Base-by-base conservation (phyloP, 768 basidiomycete species). In the Russula ochroleuca region DNA sequence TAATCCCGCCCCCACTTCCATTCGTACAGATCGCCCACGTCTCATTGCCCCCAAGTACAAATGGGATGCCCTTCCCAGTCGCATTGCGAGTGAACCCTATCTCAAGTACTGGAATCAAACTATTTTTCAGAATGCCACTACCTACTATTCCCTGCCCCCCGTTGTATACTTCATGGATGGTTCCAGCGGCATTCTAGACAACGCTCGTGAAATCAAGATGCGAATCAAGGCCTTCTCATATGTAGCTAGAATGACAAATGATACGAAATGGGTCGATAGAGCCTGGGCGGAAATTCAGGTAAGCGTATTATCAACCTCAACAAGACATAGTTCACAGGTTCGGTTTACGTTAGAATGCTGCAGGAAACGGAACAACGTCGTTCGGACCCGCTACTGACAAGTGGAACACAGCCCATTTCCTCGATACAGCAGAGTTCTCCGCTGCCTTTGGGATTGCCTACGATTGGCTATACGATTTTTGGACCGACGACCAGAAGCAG, bases 401-500 rank as follows among this genome's bases (percentile, higher is more conserved):
- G 70, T 99, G 96, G 97, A 97, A 98, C 76, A 79, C 86, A 6
- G 66, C 52, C 1, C 97, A 99, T 76, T 98, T 98, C 83, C 86
- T 98, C 51, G 96, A 96, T 73, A 78, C 84, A 21, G 95, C 87
- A n/a, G 96, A 98, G 74, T 80, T 97, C 67, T 85, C 85, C 19
- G 85, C 88, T 28, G 94, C 92, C 5, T 98, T 87, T 70, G 97
- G 82, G 35, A 89, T 94, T 66, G 96, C 88, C 1, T 99, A 98
- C 70, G 97, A 99, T 72, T 99, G 97, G 97, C 72, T 98, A 37
- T 88, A 97, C 74, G 88, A 94, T 59, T 78, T 81, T 58, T 96
- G 89, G 91, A 83, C 83, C 15, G 76, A 81, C 37, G 81, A 84
- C 1, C 93, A 95, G 75, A 87, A 86, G 72, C 75, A 73, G 25